Conservation (phyloP, 345 rosid genomes). For the Populus deltoides region DNA sequence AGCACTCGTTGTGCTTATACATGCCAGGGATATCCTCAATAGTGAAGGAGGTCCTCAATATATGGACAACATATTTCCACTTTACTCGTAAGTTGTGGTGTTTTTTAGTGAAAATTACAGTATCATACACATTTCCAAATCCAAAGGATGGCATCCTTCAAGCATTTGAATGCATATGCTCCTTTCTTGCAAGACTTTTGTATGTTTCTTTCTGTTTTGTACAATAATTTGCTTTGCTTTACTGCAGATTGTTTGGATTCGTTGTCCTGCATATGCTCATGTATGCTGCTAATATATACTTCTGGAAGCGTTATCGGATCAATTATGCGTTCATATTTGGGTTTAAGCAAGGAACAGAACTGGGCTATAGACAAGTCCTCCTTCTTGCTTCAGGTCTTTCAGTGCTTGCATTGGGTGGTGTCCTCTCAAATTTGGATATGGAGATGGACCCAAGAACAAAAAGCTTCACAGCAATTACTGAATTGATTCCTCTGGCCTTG, state of each 20-base stretch:
- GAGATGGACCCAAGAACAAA: slow-evolving; percentile 73
- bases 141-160: too few relatives aligned
- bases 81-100: slow-evolving; percentile 44
- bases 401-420: slow-evolving; percentile 49
- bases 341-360: slow-evolving; percentile 67
- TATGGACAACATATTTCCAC: slow-evolving; percentile 80
- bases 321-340: slow-evolving; percentile 75
- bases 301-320: slow-evolving; percentile 64
- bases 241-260: slow-evolving; percentile 61
- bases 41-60: slow-evolving; percentile 47
- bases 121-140: too few relatives aligned
- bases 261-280: slow-evolving; percentile 64
- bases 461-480: slow-evolving; percentile 54
- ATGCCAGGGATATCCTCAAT: slow-evolving; percentile 42
- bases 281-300: slow-evolving; percentile 59
- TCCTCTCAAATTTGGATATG: slow-evolving; percentile 72
- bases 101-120: too few relatives aligned
- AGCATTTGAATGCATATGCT: too few relatives aligned
- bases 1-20: slow-evolving; percentile 50
- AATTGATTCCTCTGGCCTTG: slow-evolving; percentile 60
- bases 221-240: background rate
- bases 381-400: slow-evolving; percentile 50
- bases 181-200: background rate
- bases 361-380: slow-evolving; percentile 66
- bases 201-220: background rate